A percentile compares a stretch with the other conserved stretches of the same genome.
These are phyloP conservation scores for Mycena rosella DNA, from an alignment of 768 basidiomycete species.

Conservation along the genomic window DNA sequence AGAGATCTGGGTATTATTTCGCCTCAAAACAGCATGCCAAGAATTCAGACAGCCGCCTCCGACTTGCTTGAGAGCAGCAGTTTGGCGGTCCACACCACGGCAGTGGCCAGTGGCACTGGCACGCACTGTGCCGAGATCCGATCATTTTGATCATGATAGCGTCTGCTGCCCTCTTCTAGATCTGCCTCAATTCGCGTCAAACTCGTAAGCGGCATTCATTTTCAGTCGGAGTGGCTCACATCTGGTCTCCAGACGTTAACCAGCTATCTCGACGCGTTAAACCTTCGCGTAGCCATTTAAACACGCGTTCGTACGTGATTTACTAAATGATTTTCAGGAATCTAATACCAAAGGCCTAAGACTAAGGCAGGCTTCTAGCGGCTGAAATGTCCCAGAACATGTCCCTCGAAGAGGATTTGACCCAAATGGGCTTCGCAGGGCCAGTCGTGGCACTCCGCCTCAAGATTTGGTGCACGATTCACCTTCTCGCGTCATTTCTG, in stretches of 20 bases:
- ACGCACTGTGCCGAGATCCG: no score
- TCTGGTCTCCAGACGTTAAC: background rate
- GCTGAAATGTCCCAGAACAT: background rate
- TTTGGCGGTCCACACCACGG: no score
- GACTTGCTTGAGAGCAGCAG: no score
- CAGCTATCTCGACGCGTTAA: background rate
- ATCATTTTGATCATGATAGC: no score
- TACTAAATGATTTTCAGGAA: background rate
- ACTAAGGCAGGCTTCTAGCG: background rate
- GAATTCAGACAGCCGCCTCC: no score
- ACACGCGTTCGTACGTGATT: conserved; percentile 4
- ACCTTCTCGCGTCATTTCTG: conserved; percentile 2
- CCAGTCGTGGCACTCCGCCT: conserved; percentile 1
- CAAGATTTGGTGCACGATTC: background rate
- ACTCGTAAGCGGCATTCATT: background rate
- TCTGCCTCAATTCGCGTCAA: no score
- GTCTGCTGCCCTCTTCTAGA: no score
- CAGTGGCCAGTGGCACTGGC: no score
- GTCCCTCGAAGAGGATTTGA: background rate
- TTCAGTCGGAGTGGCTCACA: background rate
- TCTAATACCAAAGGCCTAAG: background rate
- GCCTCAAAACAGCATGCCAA: no score
- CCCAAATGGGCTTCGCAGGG: background rate
- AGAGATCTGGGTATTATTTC: no score
- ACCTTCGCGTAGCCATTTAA: no score